Evolutionary conservation across 2,329 filamentous ascomycete genomes (phyloP).

Genomic region (Penicillium sp.): DNA sequence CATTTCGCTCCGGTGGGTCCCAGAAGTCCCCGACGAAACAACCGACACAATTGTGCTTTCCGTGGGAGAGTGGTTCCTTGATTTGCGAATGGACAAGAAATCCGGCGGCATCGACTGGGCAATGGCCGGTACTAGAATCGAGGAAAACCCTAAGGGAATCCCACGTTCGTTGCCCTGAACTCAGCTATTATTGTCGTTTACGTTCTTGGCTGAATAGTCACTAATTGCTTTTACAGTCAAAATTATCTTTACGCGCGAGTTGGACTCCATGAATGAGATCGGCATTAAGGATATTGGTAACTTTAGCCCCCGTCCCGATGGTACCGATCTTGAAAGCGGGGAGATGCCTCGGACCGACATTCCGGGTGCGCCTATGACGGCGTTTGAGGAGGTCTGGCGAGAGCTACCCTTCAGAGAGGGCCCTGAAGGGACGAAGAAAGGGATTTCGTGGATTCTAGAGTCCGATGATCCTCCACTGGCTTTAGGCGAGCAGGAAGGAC

Average conservation of each 20-base stretch:
- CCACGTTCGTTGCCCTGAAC: slow-evolving; percentile 5
- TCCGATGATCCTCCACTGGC: neutral
- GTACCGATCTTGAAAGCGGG: neutral
- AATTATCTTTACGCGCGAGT: neutral
- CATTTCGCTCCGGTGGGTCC: slow-evolving; percentile 20
- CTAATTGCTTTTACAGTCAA: neutral
- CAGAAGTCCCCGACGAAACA: slow-evolving; percentile 14
- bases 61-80: slow-evolving; percentile 17
- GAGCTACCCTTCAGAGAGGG: neutral
- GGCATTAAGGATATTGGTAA: neutral
- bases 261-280: neutral
- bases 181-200: neutral
- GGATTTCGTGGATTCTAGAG: neutral
- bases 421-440: neutral
- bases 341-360: neutral
- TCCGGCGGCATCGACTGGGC: slow-evolving; percentile 18
- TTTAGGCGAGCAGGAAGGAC: neutral
- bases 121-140: slow-evolving; percentile 18
- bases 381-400: neutral
- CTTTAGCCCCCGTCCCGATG: neutral
- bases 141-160: slow-evolving; percentile 13
- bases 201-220: neutral
- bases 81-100: slow-evolving; percentile 19
- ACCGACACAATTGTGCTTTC: slow-evolving; percentile 17
- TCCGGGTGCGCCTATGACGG: neutral